These are phyloP conservation scores for Pyricularia pennisetigena DNA, from an alignment of 2,329 filamentous ascomycete genomes.

Conservation along the genomic window DNA sequence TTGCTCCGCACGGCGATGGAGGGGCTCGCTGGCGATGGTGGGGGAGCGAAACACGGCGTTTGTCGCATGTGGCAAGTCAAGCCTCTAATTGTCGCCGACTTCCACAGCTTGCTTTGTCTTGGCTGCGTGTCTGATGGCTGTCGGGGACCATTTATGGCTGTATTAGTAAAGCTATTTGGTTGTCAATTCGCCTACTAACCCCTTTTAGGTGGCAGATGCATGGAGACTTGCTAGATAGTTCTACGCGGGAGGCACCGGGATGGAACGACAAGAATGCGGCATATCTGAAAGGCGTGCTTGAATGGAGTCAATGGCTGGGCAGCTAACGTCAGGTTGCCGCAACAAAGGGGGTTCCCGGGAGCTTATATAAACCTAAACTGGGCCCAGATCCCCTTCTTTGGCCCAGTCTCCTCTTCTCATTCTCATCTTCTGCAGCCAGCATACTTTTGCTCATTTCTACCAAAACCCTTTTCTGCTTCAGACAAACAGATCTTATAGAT, in stretches of 20 bases:
- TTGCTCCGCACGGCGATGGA: conserved; percentile 14
- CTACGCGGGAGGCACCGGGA: neutral
- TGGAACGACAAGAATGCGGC: neutral
- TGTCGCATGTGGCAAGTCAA: neutral
- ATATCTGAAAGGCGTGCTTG: neutral
- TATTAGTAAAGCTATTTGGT: neutral
- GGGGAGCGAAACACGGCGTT: neutral
- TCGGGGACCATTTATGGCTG: neutral
- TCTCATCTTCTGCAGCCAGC: neutral
- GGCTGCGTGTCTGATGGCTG: neutral
- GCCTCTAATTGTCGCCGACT: neutral
- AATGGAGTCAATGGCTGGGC: neutral
- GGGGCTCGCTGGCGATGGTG: conserved; percentile 10
- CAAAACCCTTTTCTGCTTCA: neutral
- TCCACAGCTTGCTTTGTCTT: neutral
- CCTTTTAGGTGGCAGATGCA: neutral
- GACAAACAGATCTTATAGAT: neutral
- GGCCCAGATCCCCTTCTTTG: neutral
- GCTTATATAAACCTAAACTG: neutral
- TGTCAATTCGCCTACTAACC: neutral
- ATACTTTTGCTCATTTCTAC: neutral
- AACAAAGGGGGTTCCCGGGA: neutral
- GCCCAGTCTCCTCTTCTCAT: neutral
- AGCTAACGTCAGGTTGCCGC: neutral
- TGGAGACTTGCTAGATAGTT: neutral